phyloP scores from a whole-genome alignment of 2,329 filamentous ascomycete species.

The Xylariaceae sp. region DNA sequence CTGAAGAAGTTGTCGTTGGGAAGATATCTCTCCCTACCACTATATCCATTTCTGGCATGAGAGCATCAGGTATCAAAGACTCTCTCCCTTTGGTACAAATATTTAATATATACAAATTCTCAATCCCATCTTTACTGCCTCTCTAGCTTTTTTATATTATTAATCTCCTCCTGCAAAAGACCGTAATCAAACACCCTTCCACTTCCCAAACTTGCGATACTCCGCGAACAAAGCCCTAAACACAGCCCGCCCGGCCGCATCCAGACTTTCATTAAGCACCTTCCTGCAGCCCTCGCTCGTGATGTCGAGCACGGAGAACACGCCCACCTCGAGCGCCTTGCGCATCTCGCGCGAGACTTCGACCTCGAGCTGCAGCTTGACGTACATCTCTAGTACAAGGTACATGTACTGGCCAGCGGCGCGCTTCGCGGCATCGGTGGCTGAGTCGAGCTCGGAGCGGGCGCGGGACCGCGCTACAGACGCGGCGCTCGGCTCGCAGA shows the following conservation, averaged over 20 bases:
- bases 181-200: slow-evolving; percentile 44
- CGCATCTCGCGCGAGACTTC: slow-evolving; percentile 45
- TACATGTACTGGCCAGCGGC: slow-evolving; percentile 59
- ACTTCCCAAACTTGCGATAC: slow-evolving; percentile 59
- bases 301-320: slow-evolving; percentile 55
- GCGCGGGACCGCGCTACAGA: slow-evolving; percentile 42
- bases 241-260: slow-evolving; percentile 53
- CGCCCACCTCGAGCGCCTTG: slow-evolving; percentile 51
- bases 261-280: slow-evolving; percentile 55
- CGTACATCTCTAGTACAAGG: slow-evolving; percentile 52
- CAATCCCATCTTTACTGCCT: not conserved
- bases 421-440: slow-evolving; percentile 55
- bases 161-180: not conserved
- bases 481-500: slow-evolving; percentile 54
- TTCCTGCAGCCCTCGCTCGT: slow-evolving; percentile 50
- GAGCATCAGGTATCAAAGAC: not conserved
- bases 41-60: not conserved
- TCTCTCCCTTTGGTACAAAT: not conserved
- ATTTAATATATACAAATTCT: not conserved
- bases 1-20: not conserved
- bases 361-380: slow-evolving; percentile 54
- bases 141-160: not conserved
- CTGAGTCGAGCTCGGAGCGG: slow-evolving; percentile 46
- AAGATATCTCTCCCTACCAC: not conserved
- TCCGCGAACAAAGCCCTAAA: slow-evolving; percentile 53